A percentile compares a stretch with the other conserved stretches of the same genome.
Evolutionary conservation across 441 rosid genomes (phyloP).

Genomic region (Gossypium trilobum): DNA sequence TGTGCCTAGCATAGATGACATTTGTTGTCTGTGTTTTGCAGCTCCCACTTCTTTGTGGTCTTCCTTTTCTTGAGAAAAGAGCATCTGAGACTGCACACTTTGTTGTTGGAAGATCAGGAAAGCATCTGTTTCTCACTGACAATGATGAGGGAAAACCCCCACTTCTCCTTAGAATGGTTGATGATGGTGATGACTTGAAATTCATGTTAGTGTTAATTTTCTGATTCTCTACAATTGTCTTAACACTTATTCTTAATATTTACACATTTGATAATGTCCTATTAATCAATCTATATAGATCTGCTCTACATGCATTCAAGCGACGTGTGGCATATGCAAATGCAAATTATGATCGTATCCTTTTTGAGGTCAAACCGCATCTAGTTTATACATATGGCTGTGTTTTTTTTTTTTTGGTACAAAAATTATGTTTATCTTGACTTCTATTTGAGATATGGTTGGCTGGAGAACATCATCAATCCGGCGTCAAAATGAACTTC

Average conservation of each 20-base stretch:
- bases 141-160: constrained; percentile 64
- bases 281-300: constrained; percentile 42
- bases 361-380: constrained; percentile 17
- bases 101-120: constrained; percentile 81
- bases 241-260: constrained; percentile 8
- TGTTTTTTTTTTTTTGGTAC: constrained; percentile 5
- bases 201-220: constrained; percentile 53
- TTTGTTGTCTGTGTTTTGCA: constrained; percentile 23
- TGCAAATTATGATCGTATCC: constrained; percentile 83
- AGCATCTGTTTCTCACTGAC: constrained; percentile 83
- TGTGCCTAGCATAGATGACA: background rate
- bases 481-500: constrained; percentile 74
- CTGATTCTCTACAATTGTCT: constrained; percentile 8
- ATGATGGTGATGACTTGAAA: constrained; percentile 53
- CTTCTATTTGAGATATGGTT: constrained; percentile 53
- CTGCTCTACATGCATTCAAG: constrained; percentile 70
- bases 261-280: constrained; percentile 13
- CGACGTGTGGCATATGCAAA: constrained; percentile 90
- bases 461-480: constrained; percentile 97
- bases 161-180: constrained; percentile 85
- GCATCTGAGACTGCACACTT: constrained; percentile 79
- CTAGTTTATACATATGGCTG: constrained; percentile 8
- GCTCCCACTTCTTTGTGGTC: constrained; percentile 85
- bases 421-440: constrained; percentile 29
- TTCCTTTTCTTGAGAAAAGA: constrained; percentile 74